These are phyloP conservation scores for Platanthera guangdongensis DNA, from an alignment of 106 monocot genomes.

Conservation along the genomic window DNA sequence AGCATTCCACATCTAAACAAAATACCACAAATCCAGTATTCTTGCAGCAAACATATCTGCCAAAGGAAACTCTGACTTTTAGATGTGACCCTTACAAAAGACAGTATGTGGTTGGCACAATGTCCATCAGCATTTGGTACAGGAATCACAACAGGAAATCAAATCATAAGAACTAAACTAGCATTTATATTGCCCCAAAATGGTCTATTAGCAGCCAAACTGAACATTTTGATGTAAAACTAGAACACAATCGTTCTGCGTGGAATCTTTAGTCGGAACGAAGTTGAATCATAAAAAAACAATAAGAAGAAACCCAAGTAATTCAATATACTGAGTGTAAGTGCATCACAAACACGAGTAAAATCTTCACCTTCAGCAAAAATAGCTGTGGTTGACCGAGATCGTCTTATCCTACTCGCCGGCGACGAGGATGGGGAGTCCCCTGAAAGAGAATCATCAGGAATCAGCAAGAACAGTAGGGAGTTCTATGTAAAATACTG, in stretches of 20 bases:
- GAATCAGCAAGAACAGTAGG: background rate
- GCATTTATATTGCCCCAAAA: no score
- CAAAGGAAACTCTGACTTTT: no score
- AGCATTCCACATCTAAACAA: no score
- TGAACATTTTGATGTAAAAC: background rate
- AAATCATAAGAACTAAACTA: no score
- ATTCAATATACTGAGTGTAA: background rate
- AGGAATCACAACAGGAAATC: no score
- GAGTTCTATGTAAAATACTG: background rate
- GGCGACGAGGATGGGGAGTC: slow-evolving; percentile 6
- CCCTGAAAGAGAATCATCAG: slow-evolving; percentile 3
- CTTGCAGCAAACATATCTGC: no score
- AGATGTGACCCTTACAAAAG: no score
- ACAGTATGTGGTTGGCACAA: no score
- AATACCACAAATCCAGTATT: no score
- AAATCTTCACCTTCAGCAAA: background rate
- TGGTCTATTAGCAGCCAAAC: background rate
- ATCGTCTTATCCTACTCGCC: background rate
- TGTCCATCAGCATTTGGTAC: no score
- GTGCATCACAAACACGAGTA: background rate
- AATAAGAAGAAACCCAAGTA: background rate
- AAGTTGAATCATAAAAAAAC: background rate
- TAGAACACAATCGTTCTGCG: background rate
- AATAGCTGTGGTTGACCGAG: background rate
- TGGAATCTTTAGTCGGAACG: background rate